These are phyloP conservation scores for Neonectria ditissima DNA, from an alignment of 2,329 filamentous ascomycete species.

Conservation along the genomic window DNA sequence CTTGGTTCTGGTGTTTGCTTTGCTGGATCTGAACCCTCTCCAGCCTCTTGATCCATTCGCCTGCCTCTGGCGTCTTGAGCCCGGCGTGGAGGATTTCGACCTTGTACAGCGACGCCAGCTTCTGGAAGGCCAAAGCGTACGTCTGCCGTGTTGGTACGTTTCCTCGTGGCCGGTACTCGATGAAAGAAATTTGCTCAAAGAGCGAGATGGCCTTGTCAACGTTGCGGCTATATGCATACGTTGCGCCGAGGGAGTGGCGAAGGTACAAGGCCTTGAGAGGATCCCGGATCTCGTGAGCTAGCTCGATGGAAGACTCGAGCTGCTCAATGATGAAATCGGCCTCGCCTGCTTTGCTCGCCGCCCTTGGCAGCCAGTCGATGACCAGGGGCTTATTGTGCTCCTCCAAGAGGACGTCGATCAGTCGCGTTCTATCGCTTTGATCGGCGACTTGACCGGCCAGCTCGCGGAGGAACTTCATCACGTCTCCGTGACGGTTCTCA, in stretches of 20 bases:
- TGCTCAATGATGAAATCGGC: constrained; percentile 47
- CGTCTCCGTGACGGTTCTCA: constrained; percentile 51
- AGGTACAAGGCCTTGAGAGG: constrained; percentile 53
- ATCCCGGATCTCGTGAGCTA: constrained; percentile 51
- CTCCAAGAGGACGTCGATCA: constrained; percentile 52
- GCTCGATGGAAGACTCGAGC: constrained; percentile 48
- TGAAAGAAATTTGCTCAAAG: constrained; percentile 52
- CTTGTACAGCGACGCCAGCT: constrained; percentile 54
- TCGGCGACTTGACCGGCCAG: constrained; percentile 46
- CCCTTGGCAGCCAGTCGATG: constrained; percentile 56
- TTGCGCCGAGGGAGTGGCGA: constrained; percentile 51
- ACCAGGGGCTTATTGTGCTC: constrained; percentile 50
- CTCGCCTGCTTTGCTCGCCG: constrained; percentile 51
- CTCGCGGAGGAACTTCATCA: constrained; percentile 51
- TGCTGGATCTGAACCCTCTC: constrained; percentile 53
- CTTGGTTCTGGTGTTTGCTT: constrained; percentile 51
- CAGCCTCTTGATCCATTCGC: constrained; percentile 50
- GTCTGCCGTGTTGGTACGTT: constrained; percentile 54
- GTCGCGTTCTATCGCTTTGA: constrained; percentile 42
- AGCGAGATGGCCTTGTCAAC: constrained; percentile 50
- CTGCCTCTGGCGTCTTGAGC: constrained; percentile 41
- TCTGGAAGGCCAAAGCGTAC: constrained; percentile 55
- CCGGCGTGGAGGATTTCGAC: constrained; percentile 48
- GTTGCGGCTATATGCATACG: constrained; percentile 51
- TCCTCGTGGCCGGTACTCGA: constrained; percentile 54